A percentile compares a stretch with the other conserved stretches of the same genome.
These are phyloP conservation scores for Komagataella mondaviorum DNA, from an alignment of 805 yeast genomes.

Conservation along the genomic window DNA sequence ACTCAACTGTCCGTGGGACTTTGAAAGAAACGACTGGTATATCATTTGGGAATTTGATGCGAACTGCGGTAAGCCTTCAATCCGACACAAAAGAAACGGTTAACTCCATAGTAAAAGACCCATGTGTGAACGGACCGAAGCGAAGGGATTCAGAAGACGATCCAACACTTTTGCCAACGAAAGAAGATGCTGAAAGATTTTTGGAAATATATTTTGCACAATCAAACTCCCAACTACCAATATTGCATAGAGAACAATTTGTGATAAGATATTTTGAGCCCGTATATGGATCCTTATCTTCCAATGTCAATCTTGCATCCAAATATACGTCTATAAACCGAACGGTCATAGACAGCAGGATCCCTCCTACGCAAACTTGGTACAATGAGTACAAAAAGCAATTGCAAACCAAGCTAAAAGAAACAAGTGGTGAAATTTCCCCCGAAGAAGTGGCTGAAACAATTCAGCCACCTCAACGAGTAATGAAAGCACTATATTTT, in stretches of 20 bases:
- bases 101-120: neutral
- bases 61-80: constrained; percentile 60
- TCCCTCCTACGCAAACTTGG: constrained; percentile 29
- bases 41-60: constrained; percentile 64
- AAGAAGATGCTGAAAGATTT: constrained; percentile 53
- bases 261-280: constrained; percentile 58
- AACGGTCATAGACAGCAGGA: constrained; percentile 11
- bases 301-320: constrained; percentile 42
- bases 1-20: constrained; percentile 17
- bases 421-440: constrained; percentile 11
- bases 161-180: constrained; percentile 53
- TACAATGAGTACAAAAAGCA: constrained; percentile 24
- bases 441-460: constrained; percentile 20
- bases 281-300: constrained; percentile 57
- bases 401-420: constrained; percentile 14
- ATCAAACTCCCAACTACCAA: constrained; percentile 73
- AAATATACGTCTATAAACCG: constrained; percentile 33
- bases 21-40: constrained; percentile 45
- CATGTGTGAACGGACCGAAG: constrained; percentile 3
- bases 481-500: constrained; percentile 49
- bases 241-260: constrained; percentile 72
- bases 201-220: constrained; percentile 60
- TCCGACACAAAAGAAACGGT: constrained; percentile 3
- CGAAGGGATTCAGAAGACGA: constrained; percentile 6
- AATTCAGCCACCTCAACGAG: constrained; percentile 30